Evolutionary conservation across 176 grass and related monocot genomes (phyloP).

Genomic region (Lolium rigidum): DNA sequence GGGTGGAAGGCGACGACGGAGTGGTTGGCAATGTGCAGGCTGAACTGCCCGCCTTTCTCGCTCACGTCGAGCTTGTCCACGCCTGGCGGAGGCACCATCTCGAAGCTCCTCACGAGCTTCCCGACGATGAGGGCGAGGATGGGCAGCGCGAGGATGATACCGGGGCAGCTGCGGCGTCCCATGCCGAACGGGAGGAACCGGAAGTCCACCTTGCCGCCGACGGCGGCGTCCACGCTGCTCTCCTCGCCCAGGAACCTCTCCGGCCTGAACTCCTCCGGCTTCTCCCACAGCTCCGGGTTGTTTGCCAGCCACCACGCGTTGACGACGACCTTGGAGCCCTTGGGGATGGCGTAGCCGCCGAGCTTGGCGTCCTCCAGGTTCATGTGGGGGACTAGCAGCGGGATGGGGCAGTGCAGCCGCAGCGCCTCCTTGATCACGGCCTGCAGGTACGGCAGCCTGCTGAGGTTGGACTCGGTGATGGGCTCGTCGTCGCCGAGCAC

Average conservation of each 20-base stretch:
- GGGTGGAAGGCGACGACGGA: conserved; percentile 12
- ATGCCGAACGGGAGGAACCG: conserved; percentile 82
- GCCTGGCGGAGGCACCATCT: conserved; percentile 64
- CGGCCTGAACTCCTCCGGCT: conserved; percentile 80
- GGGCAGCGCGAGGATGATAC: conserved; percentile 81
- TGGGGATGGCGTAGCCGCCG: conserved; percentile 62
- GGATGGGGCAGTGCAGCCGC: conserved; percentile 81
- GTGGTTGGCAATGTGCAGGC: conserved; percentile 71
- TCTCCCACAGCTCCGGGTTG: conserved; percentile 76
- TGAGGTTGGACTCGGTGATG: conserved; percentile 71
- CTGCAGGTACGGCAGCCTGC: conserved; percentile 69
- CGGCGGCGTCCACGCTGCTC: conserved; percentile 63
- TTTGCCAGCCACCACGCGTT: conserved; percentile 92
- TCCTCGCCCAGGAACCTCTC: conserved; percentile 80
- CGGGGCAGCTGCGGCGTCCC: conserved; percentile 79
- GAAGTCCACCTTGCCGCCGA: conserved; percentile 80
- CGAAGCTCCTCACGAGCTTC: conserved; percentile 72
- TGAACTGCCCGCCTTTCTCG: conserved; percentile 78
- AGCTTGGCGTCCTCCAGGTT: conserved; percentile 88
- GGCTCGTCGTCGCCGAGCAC: conserved; percentile 56
- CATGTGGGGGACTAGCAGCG: conserved; percentile 96
- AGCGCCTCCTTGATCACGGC: conserved; percentile 86
- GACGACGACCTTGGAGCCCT: conserved; percentile 84
- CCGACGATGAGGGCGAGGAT: conserved; percentile 77
- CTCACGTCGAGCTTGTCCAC: conserved; percentile 53